Conservation (phyloP, 495 filamentous ascomycete species). For the Aspergillus coremiiformis region DNA sequence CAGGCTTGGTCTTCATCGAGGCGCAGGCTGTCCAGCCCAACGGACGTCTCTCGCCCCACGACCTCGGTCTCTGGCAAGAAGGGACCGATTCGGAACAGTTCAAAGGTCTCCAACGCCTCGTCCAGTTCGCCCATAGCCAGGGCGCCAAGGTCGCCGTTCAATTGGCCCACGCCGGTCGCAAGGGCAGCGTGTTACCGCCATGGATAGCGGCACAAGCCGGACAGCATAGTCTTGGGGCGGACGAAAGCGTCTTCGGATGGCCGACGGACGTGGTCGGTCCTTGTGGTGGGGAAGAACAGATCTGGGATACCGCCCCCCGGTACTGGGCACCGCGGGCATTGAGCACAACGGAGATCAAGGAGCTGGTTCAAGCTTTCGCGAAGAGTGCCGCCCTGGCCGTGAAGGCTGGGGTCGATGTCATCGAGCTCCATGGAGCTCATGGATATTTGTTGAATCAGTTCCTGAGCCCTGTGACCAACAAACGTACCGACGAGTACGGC, state of each 20-base stretch:
- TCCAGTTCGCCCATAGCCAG: slow-evolving; percentile 54
- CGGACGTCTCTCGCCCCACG: slow-evolving; percentile 65
- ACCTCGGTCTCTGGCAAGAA: slow-evolving; percentile 62
- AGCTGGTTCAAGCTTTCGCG: slow-evolving; percentile 53
- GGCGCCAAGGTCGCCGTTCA: slow-evolving; percentile 63
- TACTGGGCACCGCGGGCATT: slow-evolving; percentile 33
- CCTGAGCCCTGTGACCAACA: slow-evolving; percentile 52
- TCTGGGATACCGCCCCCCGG: slow-evolving; percentile 36
- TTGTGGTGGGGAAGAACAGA: slow-evolving; percentile 39
- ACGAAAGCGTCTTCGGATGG: slow-evolving; percentile 58
- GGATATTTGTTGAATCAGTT: slow-evolving; percentile 70
- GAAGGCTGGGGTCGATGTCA: slow-evolving; percentile 58
- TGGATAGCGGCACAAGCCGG: slow-evolving; percentile 42
- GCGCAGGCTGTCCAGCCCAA: slow-evolving; percentile 59
- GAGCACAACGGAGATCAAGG: slow-evolving; percentile 51
- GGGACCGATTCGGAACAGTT: slow-evolving; percentile 47
- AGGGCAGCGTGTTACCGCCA: slow-evolving; percentile 56
- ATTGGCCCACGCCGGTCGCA: slow-evolving; percentile 67
- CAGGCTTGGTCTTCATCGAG: slow-evolving; percentile 59
- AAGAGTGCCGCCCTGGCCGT: slow-evolving; percentile 53
- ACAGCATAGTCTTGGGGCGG: slow-evolving; percentile 34
- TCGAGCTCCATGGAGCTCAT: slow-evolving; percentile 55
- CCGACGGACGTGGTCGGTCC: slow-evolving; percentile 58
- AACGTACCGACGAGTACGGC: slow-evolving; percentile 55
- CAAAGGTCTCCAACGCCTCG: slow-evolving; percentile 51